Percentiles rank a stretch among this genome's conserved stretches.
These are phyloP conservation scores for Boletus tylopilopsis DNA, from an alignment of 768 basidiomycete species.

Conservation along the genomic window DNA sequence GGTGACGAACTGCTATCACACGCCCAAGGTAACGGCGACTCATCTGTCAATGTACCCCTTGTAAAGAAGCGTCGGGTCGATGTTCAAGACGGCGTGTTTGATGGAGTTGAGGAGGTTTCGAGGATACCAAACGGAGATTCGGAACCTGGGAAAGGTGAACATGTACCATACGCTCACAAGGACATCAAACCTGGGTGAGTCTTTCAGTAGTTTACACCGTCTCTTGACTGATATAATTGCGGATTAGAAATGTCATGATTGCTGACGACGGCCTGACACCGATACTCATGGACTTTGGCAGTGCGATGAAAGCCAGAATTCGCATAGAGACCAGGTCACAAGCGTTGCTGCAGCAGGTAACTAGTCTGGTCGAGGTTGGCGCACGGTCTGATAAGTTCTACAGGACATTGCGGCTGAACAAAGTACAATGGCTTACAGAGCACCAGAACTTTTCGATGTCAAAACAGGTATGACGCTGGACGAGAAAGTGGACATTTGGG, in stretches of 20 bases:
- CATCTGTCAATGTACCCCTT: slow-evolving; percentile 51
- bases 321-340: slow-evolving; percentile 77
- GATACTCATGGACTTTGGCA: slow-evolving; percentile 98
- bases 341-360: slow-evolving; percentile 84
- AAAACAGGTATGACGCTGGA: slow-evolving; percentile 85
- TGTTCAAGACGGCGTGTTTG: slow-evolving; percentile 63
- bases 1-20: slow-evolving; percentile 72
- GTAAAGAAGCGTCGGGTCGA: slow-evolving; percentile 51
- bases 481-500: slow-evolving; percentile 98
- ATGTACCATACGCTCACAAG: slow-evolving; percentile 91
- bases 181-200: slow-evolving; percentile 94
- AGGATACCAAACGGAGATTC: slow-evolving; percentile 35
- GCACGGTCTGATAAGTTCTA: background rate
- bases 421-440: slow-evolving; percentile 97
- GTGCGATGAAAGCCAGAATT: slow-evolving; percentile 82
- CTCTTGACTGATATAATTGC: slow-evolving; percentile 1
- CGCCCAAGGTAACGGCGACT: slow-evolving; percentile 60
- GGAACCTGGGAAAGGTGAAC: slow-evolving; percentile 41
- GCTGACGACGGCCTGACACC: slow-evolving; percentile 81
- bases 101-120: slow-evolving; percentile 62
- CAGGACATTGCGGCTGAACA: slow-evolving; percentile 96
- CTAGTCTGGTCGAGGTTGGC: background rate
- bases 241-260: slow-evolving; percentile 88
- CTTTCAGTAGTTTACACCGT: background rate
- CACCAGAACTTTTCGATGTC: slow-evolving; percentile 96